Evolutionary conservation across 2,329 filamentous ascomycete genomes (phyloP), one percentile per base, ranked within the genome.

Genomic region (Colletotrichum magnum): DNA sequence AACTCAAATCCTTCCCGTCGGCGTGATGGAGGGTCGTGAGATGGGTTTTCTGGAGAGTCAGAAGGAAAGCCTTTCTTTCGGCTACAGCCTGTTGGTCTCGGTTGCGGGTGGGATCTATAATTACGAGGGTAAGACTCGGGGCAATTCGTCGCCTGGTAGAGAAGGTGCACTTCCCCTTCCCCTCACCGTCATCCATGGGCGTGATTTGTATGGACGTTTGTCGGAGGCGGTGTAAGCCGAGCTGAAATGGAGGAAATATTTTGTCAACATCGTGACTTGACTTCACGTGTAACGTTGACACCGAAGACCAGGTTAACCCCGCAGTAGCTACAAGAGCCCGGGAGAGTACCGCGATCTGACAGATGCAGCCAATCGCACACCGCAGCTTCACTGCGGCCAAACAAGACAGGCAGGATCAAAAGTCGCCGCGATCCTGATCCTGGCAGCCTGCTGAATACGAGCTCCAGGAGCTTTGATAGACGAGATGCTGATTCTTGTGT

Each of bases 81-180:
- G 12, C n/a, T 24, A 4, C 21, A 24, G 21, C 21, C 21, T 15
- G 12, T 18, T 21, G 47, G 48, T 56, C 60, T 66, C 36, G 24
- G 56, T 36, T 36, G 32, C 7, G 7, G 32, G 5, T 24, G 4
- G 21, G n/a, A 16, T 12, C 18, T 39, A 51, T 60, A 12, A 39
- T 59, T 45, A 6, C 24, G 36, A 63, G 15, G 21, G 50, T 69
- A 57, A 68, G 65, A 43, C 12, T 48, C 54, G 53, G 62, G 4
- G 10, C 13, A 16, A 36, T 51, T 39, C 4, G 1, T 26, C 6
- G 47, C 32, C 32, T 10, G 32, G 7, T 36, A 4, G 32, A 36
- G 32, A 36, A 36, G 32, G 2, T 10, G 32, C 32, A 10, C 9
- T 12, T 36, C 10, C 32, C 2, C 32, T 6, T 32, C 28, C 28